These are phyloP conservation scores for Hypoxylon sp. DNA, from an alignment of 2,329 filamentous ascomycete genomes.

Conservation along the genomic window DNA sequence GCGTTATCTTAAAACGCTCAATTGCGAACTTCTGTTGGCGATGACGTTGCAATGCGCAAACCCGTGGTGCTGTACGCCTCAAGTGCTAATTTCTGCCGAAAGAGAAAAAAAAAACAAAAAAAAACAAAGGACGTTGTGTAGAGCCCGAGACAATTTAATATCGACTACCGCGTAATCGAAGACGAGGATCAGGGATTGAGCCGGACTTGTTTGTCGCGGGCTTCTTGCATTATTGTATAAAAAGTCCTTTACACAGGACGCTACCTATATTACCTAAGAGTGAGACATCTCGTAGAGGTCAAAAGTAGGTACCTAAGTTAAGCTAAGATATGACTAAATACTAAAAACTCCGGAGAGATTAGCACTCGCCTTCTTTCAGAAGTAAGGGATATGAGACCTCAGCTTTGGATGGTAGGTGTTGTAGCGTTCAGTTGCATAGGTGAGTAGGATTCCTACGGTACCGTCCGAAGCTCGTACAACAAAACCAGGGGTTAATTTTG, in stretches of 20 bases:
- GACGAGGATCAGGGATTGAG: constrained; percentile 20
- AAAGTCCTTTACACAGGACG: neutral
- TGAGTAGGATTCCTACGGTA: neutral
- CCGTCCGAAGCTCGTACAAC: neutral
- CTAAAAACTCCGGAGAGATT: neutral
- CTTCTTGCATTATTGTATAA: neutral
- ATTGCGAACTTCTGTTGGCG: neutral
- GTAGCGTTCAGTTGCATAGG: constrained; percentile 1
- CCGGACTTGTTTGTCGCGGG: neutral
- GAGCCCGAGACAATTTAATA: neutral
- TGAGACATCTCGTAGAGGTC: neutral
- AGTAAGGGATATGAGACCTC: neutral
- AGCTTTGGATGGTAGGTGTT: neutral
- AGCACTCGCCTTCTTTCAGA: neutral
- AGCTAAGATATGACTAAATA: neutral
- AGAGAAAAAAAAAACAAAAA: too few species aligned
- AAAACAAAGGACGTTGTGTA: too few species aligned
- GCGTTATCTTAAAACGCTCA: constrained; percentile 3
- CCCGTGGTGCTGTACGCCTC: neutral
- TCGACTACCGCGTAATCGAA: constrained; percentile 22
- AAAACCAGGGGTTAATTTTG: neutral
- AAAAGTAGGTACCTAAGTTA: neutral
- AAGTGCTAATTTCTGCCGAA: neutral
- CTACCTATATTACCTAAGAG: neutral
- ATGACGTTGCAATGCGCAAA: constrained; percentile 5